A percentile compares a stretch with the other conserved stretches of the same genome.
Evolutionary conservation across 1,284 basidiomycete genomes (phyloP).

Genomic region (Austroboletus niveus): DNA sequence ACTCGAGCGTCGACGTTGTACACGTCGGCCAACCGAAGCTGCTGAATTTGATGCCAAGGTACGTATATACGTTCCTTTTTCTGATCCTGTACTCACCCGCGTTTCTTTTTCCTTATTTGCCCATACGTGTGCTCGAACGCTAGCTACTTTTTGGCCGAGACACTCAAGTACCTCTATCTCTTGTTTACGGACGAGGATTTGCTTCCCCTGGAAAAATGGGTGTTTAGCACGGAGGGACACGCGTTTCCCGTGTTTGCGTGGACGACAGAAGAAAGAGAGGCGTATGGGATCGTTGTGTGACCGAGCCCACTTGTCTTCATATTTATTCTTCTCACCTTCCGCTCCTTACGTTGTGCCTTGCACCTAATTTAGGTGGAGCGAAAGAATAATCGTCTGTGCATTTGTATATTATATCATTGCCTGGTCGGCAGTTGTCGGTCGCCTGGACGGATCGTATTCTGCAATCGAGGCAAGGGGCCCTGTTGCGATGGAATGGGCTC

Average conservation of each 20-base stretch:
- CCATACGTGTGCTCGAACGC: neutral
- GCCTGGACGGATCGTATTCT: too few relatives aligned
- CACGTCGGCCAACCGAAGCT: constrained; percentile 33
- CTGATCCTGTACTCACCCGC: neutral
- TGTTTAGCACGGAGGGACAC: constrained; percentile 86
- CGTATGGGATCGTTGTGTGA: constrained; percentile 32
- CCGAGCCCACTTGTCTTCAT: too few relatives aligned
- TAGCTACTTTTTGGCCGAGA: constrained; percentile 74
- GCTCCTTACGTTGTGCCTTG: too few relatives aligned
- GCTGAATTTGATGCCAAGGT: constrained; percentile 9
- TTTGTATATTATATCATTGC: too few relatives aligned
- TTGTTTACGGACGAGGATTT: constrained; percentile 56
- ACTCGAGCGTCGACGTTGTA: constrained; percentile 55
- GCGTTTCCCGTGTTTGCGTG: constrained; percentile 73
- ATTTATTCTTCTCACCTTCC: too few relatives aligned
- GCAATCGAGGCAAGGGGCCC: too few relatives aligned
- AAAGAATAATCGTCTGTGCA: too few relatives aligned
- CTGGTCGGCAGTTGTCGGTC: too few relatives aligned
- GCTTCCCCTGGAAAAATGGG: constrained; percentile 69
- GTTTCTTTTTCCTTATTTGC: neutral
- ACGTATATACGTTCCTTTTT: neutral
- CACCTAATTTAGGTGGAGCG: too few relatives aligned
- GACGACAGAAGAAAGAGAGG: constrained; percentile 46
- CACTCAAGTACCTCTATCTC: constrained; percentile 68
- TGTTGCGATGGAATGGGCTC: too few relatives aligned